phyloP scores from a whole-genome alignment of 2,329 filamentous ascomycete genomes.

The Zymoseptoria pseudotritici region DNA sequence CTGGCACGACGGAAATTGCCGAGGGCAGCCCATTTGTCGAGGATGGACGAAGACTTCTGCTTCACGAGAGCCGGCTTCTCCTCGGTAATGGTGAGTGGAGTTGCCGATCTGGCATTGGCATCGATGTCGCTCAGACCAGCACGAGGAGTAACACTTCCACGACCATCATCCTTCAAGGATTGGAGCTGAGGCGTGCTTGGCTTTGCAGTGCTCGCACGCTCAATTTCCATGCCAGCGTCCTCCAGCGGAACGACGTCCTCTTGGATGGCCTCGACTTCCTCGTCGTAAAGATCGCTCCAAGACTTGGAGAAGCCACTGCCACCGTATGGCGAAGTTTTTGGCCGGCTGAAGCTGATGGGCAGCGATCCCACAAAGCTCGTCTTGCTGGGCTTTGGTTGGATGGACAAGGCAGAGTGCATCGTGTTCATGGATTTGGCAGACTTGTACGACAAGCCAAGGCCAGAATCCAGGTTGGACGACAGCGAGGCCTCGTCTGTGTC shows the following conservation, averaged over 20 bases:
- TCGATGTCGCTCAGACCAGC: conserved; percentile 47
- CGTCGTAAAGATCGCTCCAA: conserved; percentile 98
- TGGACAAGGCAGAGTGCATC: conserved; percentile 34
- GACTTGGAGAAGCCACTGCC: conserved; percentile 73
- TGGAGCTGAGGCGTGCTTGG: conserved; percentile 52
- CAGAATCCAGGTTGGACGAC: conserved; percentile 77
- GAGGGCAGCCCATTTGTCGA: conserved; percentile 86
- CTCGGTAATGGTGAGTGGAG: conserved; percentile 26
- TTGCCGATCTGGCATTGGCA: conserved; percentile 39
- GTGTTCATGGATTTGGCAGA: conserved; percentile 47
- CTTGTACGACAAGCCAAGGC: conserved; percentile 71
- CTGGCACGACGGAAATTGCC: conserved; percentile 74
- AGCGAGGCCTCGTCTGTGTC: conserved; percentile 72
- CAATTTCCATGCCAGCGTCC: conserved; percentile 38
- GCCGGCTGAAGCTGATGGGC: conserved; percentile 51
- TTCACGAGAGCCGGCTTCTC: conserved; percentile 32
- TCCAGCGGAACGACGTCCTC: conserved; percentile 47
- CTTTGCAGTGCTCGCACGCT: conserved; percentile 33
- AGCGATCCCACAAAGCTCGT: conserved; percentile 68
- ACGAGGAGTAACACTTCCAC: conserved; percentile 44
- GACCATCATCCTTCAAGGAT: conserved; percentile 40
- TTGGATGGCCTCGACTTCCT: conserved; percentile 70
- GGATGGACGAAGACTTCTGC: conserved; percentile 40
- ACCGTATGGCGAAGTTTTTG: conserved; percentile 50
- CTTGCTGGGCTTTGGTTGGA: conserved; percentile 53